Evolutionary conservation across 2,329 filamentous ascomycete species (phyloP).

Genomic region (Diaporthe vexans): DNA sequence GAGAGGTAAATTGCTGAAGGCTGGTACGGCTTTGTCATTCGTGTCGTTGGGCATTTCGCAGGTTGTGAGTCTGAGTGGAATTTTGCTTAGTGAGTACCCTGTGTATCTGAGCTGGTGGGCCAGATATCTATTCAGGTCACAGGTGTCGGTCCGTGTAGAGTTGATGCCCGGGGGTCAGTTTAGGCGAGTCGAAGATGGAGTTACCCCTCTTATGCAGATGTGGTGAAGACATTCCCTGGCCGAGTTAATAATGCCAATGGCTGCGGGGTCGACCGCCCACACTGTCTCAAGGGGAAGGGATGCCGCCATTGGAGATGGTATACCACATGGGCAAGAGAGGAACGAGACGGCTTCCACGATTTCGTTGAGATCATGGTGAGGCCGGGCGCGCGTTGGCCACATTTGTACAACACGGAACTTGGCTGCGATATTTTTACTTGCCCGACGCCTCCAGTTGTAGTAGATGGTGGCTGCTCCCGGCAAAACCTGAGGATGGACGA

Average conservation of each 20-base stretch:
- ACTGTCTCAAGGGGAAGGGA: background rate
- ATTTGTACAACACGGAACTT: too few species aligned
- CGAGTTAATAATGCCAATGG: background rate
- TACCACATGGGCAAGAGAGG: too few species aligned
- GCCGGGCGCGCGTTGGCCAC: too few species aligned
- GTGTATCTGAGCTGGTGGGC: background rate
- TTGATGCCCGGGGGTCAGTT: background rate
- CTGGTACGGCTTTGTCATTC: background rate
- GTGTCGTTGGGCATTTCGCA: background rate
- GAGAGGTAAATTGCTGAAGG: constrained; percentile 9
- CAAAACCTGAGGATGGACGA: too few species aligned
- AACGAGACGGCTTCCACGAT: too few species aligned
- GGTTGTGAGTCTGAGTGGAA: background rate
- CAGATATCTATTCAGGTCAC: background rate
- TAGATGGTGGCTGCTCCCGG: too few species aligned
- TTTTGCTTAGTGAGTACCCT: too few species aligned
- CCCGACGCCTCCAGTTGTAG: too few species aligned
- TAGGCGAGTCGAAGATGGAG: background rate
- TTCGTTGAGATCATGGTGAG: too few species aligned
- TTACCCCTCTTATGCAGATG: background rate
- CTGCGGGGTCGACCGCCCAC: background rate
- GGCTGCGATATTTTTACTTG: too few species aligned
- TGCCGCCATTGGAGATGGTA: too few species aligned
- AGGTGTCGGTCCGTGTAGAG: background rate
- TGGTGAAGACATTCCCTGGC: background rate